phyloP scores from a whole-genome alignment of 352 stramenopile genomes.

The Phytophthora melonis region DNA sequence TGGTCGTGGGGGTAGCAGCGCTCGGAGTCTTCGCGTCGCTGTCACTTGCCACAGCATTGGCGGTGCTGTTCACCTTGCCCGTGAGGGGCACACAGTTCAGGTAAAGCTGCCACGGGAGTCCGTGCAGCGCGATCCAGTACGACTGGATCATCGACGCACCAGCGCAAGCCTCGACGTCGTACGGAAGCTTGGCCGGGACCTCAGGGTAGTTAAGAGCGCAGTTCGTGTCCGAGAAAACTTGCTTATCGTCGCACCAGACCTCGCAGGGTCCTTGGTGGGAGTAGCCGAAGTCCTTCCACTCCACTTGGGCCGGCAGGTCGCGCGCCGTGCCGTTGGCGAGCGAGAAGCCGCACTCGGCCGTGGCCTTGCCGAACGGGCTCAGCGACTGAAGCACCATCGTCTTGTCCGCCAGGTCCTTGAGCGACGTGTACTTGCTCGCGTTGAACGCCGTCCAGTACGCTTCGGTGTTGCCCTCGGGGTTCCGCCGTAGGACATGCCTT shows the following conservation, averaged over 20 bases:
- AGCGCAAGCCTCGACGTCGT: constrained; percentile 49
- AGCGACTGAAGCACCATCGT: constrained; percentile 39
- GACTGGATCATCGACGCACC: constrained; percentile 50
- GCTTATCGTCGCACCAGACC: constrained; percentile 65
- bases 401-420: constrained; percentile 43
- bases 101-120: constrained; percentile 69
- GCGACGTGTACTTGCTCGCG: constrained; percentile 43
- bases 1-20: constrained; percentile 1
- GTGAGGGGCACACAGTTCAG: constrained; percentile 42
- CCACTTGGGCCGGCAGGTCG: constrained; percentile 35
- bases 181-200: constrained; percentile 44
- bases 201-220: constrained; percentile 50
- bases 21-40: constrained; percentile 15
- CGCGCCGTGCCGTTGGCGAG: constrained; percentile 38
- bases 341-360: constrained; percentile 40
- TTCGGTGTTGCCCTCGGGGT: constrained; percentile 33
- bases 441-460: constrained; percentile 47
- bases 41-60: constrained; percentile 5
- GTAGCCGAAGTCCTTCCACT: constrained; percentile 45
- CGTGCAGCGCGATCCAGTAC: constrained; percentile 72
- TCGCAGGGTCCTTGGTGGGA: constrained; percentile 69
- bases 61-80: constrained; percentile 19
- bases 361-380: constrained; percentile 35
- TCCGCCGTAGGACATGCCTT: constrained; percentile 46
- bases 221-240: constrained; percentile 49